A percentile compares a stretch with the other conserved stretches of the same genome.
Evolutionary conservation across 805 yeast species (phyloP).

Genomic region (Candida easanensis): DNA sequence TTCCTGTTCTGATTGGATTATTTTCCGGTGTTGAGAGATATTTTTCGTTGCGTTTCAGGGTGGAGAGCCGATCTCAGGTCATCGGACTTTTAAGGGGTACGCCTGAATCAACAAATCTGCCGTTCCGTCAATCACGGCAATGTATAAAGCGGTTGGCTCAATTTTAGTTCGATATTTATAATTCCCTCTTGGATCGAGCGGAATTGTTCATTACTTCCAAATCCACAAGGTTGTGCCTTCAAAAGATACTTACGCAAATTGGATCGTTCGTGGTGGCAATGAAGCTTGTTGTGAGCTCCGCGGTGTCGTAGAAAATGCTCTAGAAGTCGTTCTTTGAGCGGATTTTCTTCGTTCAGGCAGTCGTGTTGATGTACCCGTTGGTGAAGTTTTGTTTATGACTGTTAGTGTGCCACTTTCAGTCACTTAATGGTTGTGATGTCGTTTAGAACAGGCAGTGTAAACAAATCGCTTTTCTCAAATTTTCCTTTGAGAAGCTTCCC

Average conservation of each 20-base stretch:
- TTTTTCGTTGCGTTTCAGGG: too few relatives aligned
- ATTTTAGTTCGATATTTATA: too few relatives aligned
- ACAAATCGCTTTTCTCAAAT: slow-evolving; percentile 13
- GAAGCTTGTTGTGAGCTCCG: background rate
- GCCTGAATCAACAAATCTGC: too few relatives aligned
- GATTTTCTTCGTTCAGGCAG: background rate
- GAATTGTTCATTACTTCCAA: background rate
- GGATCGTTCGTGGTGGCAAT: background rate
- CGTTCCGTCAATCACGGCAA: too few relatives aligned
- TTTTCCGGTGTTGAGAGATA: too few relatives aligned
- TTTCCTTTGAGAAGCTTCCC: slow-evolving; percentile 3
- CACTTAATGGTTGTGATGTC: background rate
- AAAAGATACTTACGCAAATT: background rate
- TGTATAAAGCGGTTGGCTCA: too few relatives aligned
- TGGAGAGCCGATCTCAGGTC: too few relatives aligned
- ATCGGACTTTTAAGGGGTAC: too few relatives aligned
- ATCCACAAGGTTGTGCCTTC: background rate
- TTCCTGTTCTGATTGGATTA: too few relatives aligned
- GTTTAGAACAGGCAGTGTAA: slow-evolving; percentile 3
- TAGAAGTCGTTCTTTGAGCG: background rate
- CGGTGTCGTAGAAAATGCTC: background rate
- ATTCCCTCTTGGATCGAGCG: too few relatives aligned
- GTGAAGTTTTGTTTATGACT: background rate
- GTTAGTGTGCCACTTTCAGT: background rate
- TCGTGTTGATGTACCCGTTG: background rate